Conservation (phyloP, 371 early-diverging fungal species). For the Saksenaea oblongispora region DNA sequence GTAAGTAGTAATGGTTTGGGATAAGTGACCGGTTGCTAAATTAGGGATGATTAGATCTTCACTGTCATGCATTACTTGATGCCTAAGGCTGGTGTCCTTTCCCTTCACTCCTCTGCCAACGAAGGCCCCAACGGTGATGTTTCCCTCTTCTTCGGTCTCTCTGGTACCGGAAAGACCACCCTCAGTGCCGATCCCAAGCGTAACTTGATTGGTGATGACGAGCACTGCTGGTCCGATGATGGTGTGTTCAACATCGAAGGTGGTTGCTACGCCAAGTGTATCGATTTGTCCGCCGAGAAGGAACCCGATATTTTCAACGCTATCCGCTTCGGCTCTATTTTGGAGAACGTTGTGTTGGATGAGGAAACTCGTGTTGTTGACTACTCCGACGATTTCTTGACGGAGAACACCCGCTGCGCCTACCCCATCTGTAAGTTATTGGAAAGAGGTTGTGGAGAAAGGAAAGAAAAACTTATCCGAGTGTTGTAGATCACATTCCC, state of each 20-base stretch:
- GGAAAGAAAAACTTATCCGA: not conserved
- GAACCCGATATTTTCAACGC: conserved; percentile 98
- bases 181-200: conserved; percentile 95
- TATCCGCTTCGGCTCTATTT: conserved; percentile 91
- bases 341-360: conserved; percentile 95
- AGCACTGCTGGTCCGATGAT: conserved; percentile 97
- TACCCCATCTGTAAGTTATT: conserved; percentile 78
- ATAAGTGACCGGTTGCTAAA: not conserved
- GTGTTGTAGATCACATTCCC: conserved; percentile 81
- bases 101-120: conserved; percentile 96
- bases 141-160: conserved; percentile 96
- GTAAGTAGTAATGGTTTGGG: conserved; percentile 35
- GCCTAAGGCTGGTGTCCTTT: conserved; percentile 96
- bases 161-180: conserved; percentile 98
- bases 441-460: no score
- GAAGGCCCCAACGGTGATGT: conserved; percentile 92
- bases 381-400: conserved; percentile 78
- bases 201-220: conserved; percentile 96
- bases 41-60: conserved; percentile 62
- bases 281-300: conserved; percentile 92
- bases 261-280: conserved; percentile 98
- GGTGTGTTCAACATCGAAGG: conserved; percentile 99
- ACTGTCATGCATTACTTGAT: conserved; percentile 99
- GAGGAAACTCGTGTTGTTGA: conserved; percentile 84
- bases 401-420: conserved; percentile 98